A percentile compares a stretch with the other conserved stretches of the same genome.
Conservation (phyloP, 257 asterid genomes). For the Penstemon newberryi region DNA sequence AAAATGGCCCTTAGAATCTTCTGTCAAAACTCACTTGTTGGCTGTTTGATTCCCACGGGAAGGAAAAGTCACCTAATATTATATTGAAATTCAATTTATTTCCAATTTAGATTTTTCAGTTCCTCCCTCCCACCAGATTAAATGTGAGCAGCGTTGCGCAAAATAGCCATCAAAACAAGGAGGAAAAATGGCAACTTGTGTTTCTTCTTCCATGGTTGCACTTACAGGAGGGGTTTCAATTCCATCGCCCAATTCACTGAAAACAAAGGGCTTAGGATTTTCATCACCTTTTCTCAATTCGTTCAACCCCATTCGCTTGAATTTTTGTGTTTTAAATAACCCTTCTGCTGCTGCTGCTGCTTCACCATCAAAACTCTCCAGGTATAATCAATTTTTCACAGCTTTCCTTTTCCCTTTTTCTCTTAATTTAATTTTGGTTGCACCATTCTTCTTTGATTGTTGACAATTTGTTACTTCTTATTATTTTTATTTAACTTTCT, state of each 20-base stretch:
- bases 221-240: slow-evolving; percentile 26
- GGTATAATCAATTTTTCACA: slow-evolving; percentile 36
- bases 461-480: slow-evolving; percentile 5
- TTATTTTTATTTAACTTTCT: neutral
- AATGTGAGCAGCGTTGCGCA: neutral
- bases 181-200: slow-evolving; percentile 48
- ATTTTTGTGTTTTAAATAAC: slow-evolving; percentile 19
- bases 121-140: neutral
- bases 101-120: neutral
- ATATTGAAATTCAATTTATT: slow-evolving; percentile 15
- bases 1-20: neutral
- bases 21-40: neutral
- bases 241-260: slow-evolving; percentile 35
- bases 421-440: no score
- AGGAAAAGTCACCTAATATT: slow-evolving; percentile 4
- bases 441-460: neutral
- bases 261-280: slow-evolving; percentile 26
- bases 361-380: slow-evolving; percentile 35
- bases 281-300: slow-evolving; percentile 39
- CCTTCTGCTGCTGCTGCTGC: slow-evolving; percentile 21
- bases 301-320: slow-evolving; percentile 28
- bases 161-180: neutral
- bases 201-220: slow-evolving; percentile 40
- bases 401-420: neutral
- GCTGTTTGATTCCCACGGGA: neutral